A percentile compares a stretch with the other conserved stretches of the same genome.
Evolutionary conservation across 768 basidiomycete genomes (phyloP).

Genomic region (Pulveroboletus sp.): DNA sequence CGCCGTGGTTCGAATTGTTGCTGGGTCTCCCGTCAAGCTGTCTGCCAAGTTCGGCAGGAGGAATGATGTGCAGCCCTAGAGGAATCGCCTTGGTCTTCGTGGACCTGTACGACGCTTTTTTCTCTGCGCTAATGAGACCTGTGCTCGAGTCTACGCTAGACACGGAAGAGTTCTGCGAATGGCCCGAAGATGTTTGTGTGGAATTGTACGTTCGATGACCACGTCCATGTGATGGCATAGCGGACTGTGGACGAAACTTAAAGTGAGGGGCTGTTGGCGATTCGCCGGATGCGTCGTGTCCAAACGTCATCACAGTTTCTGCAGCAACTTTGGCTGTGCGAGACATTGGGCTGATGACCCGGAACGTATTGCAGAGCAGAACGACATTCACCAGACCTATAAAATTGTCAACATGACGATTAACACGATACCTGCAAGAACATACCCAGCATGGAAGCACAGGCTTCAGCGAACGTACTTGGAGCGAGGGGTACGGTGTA

Average conservation of each 20-base stretch:
- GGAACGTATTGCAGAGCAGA: slow-evolving; percentile 68
- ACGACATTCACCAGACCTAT: slow-evolving; percentile 63
- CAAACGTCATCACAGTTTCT: slow-evolving; percentile 21
- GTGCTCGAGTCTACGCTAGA: slow-evolving; percentile 19
- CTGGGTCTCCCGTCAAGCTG: slow-evolving; percentile 6
- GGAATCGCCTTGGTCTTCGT: neutral
- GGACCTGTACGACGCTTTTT: slow-evolving; percentile 6
- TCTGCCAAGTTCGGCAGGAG: slow-evolving; percentile 9
- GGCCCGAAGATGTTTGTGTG: slow-evolving; percentile 1
- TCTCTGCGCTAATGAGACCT: slow-evolving; percentile 9
- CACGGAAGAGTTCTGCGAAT: slow-evolving; percentile 12
- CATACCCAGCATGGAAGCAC: slow-evolving; percentile 56
- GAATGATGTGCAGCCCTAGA: neutral
- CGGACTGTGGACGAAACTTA: neutral
- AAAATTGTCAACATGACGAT: slow-evolving; percentile 2
- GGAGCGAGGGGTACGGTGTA: slow-evolving; percentile 43
- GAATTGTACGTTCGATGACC: neutral
- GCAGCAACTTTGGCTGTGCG: neutral
- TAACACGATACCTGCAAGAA: neutral
- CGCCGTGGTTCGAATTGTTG: slow-evolving; percentile 8
- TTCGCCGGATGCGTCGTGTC: slow-evolving; percentile 22
- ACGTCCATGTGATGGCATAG: slow-evolving; percentile 1
- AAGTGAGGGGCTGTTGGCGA: slow-evolving; percentile 12
- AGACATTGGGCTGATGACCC: slow-evolving; percentile 52
- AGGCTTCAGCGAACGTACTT: slow-evolving; percentile 49